Percentiles rank a stretch among this genome's conserved stretches.
Evolutionary conservation across 2,329 filamentous ascomycete genomes (phyloP).

Genomic region (Colletotrichum sp.): DNA sequence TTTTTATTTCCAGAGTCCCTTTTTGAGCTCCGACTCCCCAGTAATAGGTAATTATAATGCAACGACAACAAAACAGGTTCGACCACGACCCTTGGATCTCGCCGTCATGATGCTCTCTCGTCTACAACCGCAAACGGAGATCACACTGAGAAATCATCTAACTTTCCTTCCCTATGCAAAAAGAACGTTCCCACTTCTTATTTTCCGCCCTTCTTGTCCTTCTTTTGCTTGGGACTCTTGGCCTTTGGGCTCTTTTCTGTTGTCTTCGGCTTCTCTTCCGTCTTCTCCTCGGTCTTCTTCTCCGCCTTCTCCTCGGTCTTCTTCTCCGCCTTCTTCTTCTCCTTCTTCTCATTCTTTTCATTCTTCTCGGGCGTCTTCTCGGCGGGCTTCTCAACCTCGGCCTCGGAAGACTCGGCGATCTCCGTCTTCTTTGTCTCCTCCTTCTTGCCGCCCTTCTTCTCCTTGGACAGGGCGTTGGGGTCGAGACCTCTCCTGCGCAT

Average conservation of each 20-base stretch:
- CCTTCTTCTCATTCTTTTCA: background rate
- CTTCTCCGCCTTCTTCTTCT: background rate
- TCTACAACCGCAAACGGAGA: background rate
- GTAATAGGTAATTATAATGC: constrained; percentile 20
- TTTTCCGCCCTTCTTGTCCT: constrained; percentile 18
- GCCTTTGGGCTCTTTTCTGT: constrained; percentile 18
- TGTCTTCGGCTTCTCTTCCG: background rate
- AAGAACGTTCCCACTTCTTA: background rate
- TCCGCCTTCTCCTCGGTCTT: background rate
- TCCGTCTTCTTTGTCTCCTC: constrained; percentile 22
- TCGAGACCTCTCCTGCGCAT: constrained; percentile 77
- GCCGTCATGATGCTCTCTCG: constrained; percentile 2
- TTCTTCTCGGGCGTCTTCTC: constrained; percentile 16
- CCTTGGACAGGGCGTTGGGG: constrained; percentile 58
- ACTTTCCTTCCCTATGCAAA: background rate
- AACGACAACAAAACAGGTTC: background rate
- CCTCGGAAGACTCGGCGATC: constrained; percentile 9
- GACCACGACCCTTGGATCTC: background rate
- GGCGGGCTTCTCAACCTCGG: constrained; percentile 1
- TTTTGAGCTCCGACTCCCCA: constrained; percentile 18
- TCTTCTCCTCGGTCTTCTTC: constrained; percentile 4
- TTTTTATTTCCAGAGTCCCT: background rate
- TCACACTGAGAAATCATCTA: background rate
- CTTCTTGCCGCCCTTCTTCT: constrained; percentile 25
- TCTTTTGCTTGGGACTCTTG: constrained; percentile 20